Base-by-base conservation (phyloP, 2,329 filamentous ascomycete genomes). In the Talaromyces albobiverticillius region DNA sequence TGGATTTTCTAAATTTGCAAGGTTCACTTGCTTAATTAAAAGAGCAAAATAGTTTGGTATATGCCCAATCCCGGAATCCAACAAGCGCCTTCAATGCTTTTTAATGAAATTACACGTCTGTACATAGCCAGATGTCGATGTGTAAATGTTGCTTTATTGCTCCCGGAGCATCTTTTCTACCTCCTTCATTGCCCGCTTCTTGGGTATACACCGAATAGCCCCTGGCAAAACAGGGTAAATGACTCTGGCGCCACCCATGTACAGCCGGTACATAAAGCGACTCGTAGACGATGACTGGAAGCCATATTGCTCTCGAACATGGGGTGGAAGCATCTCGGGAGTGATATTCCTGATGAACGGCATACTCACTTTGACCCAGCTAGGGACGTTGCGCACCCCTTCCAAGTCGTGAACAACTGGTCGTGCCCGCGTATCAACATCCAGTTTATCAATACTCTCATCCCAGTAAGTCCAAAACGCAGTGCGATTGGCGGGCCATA, bases 381-480 rank as follows among this genome's bases (percentile, higher is more conserved):
- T 55, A 0, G 68, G 67, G 40, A 70, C 57, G 14, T 64, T 60
- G 4, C 45, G 60, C 20, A 61, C 57, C n/a, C 61, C 48, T 7
- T 62, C 47, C 8, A 71, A 57, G 10, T 67, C 64, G 51, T 64
- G 57, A 0, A 65, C 68, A 22, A 71, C 64, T 8, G 58, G 55
- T 13, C 66, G 65, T 10, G 66, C 66, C 31, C 67, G 62, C 0
- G 57, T 56, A 1, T 66, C 66, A 4, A 70, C 67, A 4, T 56
- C 59, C 47, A 70, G 45, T 25, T 59, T 55, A 14, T 60, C 55
- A 18, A 71, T 56, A 54, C 66, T 64, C 8, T 64, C 61, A 26
- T 71, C 68, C 69, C 69, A 71, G 56, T 67, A 71, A n/a, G 53
- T 59, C 69, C 69, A 71, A 46, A 71, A 71, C 1, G 59, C 64